phyloP scores from a whole-genome alignment of 176 grass and related monocot genomes.

The Hyparrhenia diplandra region DNA sequence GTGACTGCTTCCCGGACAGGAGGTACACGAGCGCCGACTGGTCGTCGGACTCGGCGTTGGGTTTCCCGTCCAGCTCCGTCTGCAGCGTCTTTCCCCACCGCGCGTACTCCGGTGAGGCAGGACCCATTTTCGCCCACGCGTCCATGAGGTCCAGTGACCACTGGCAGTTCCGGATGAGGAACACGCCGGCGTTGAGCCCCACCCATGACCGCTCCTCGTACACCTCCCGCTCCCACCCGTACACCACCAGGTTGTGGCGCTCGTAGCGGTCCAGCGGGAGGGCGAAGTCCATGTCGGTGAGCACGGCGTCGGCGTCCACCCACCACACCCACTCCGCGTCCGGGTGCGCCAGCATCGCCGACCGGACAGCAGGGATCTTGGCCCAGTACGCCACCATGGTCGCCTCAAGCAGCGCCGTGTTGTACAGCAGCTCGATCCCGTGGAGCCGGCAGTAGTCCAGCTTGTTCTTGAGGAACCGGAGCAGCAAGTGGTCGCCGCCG shows the following conservation, averaged over 20 bases:
- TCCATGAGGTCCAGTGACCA: constrained; percentile 79
- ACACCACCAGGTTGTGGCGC: constrained; percentile 43
- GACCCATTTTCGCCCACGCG: constrained; percentile 50
- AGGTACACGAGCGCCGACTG: constrained; percentile 66
- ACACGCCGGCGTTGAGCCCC: constrained; percentile 87
- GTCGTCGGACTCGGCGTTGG: constrained; percentile 48
- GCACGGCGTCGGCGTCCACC: constrained; percentile 77
- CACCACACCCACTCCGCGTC: constrained; percentile 94
- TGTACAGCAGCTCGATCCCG: constrained; percentile 68
- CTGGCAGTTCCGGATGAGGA: constrained; percentile 93
- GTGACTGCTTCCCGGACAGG: constrained; percentile 6
- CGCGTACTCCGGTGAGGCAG: constrained; percentile 11
- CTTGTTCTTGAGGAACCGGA: constrained; percentile 85
- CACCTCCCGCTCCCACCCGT: constrained; percentile 56
- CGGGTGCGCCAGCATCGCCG: constrained; percentile 81
- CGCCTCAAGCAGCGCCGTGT: constrained; percentile 49
- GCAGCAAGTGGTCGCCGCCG: constrained; percentile 56
- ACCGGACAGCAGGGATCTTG: constrained; percentile 65
- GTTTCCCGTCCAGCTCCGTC: constrained; percentile 33
- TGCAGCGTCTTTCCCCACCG: constrained; percentile 8
- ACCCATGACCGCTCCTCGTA: constrained; percentile 52
- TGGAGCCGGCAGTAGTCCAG: constrained; percentile 81
- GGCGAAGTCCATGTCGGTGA: constrained; percentile 92
- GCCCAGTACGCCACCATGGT: constrained; percentile 68
- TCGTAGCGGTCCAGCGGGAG: constrained; percentile 26